A percentile compares a stretch with the other conserved stretches of the same genome.
Evolutionary conservation across 2,329 filamentous ascomycete genomes (phyloP).

Genomic region (Pyrenophora seminiperda): DNA sequence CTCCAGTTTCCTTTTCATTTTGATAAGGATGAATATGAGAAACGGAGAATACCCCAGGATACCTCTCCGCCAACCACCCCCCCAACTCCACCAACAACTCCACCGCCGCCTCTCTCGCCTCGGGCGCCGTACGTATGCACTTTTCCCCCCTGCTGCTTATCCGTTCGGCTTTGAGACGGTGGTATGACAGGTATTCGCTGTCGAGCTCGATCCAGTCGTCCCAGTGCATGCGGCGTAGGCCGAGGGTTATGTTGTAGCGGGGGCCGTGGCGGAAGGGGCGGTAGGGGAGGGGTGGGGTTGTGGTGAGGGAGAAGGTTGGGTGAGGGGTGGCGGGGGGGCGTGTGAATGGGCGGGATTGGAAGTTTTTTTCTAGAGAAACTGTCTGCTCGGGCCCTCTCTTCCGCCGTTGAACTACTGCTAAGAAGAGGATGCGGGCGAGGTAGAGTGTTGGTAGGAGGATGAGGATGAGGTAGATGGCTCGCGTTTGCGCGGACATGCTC

Average conservation of each 20-base stretch:
- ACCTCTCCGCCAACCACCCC: conserved; percentile 73
- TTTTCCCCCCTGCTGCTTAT: conserved; percentile 69
- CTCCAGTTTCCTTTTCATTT: too few relatives aligned
- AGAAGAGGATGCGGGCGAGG: too few relatives aligned
- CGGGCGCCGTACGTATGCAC: conserved; percentile 71
- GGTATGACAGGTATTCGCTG: conserved; percentile 74
- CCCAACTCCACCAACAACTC: conserved; percentile 77
- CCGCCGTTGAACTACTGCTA: too few relatives aligned
- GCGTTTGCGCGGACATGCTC: too few relatives aligned
- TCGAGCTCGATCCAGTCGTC: conserved; percentile 86
- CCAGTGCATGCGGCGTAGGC: conserved; percentile 70
- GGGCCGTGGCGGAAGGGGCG: conserved; percentile 78
- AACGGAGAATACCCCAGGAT: conserved; percentile 74
- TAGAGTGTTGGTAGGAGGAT: too few relatives aligned
- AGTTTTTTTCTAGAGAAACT: too few relatives aligned
- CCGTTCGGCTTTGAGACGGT: conserved; percentile 71
- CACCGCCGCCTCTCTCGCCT: conserved; percentile 72
- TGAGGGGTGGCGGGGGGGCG: conserved; percentile 66
- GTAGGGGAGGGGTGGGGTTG: conserved; percentile 76
- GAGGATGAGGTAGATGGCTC: too few relatives aligned
- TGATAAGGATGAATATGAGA: too few relatives aligned
- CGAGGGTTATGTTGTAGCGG: conserved; percentile 78
- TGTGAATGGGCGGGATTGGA: too few relatives aligned
- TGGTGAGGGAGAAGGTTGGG: conserved; percentile 68
- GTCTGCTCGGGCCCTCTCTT: too few relatives aligned